Percentiles rank a stretch among this genome's conserved stretches.
phyloP scores from a whole-genome alignment of 2,329 filamentous ascomycete species.

The Colletotrichum graminicola region DNA sequence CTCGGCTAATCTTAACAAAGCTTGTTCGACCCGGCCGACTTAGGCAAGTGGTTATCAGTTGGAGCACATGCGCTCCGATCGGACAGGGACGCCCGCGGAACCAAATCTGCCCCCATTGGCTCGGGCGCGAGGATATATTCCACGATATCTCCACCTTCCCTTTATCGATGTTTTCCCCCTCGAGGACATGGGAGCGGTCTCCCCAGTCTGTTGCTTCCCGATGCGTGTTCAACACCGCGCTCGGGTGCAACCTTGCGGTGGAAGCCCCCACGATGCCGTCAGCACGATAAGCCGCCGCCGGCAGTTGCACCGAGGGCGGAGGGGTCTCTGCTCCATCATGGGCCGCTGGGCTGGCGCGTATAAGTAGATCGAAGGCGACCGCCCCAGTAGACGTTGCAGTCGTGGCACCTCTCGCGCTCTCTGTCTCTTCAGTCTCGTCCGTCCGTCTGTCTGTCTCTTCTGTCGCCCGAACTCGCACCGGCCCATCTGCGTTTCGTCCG shows the following conservation, averaged over 20 bases:
- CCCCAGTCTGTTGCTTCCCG: background rate
- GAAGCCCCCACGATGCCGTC: background rate
- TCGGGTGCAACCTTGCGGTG: background rate
- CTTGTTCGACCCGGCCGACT: background rate
- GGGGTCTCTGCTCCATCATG: too few relatives aligned
- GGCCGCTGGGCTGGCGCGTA: background rate
- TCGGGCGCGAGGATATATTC: background rate
- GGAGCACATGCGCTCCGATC: too few relatives aligned
- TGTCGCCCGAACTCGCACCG: background rate
- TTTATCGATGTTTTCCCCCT: background rate
- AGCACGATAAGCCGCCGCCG: background rate
- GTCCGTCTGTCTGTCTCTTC: background rate
- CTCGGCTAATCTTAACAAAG: background rate
- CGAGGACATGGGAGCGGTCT: background rate
- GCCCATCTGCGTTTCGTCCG: background rate
- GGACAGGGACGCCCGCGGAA: background rate
- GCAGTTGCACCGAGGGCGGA: background rate
- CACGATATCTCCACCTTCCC: background rate
- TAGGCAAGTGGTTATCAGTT: background rate
- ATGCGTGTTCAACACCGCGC: background rate
- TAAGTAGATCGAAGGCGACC: background rate
- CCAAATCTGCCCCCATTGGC: background rate
- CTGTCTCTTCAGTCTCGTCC: background rate
- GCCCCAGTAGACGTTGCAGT: background rate
- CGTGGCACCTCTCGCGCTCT: background rate